Percentiles rank a stretch among this genome's conserved stretches.
Conservation (phyloP, 1,284 basidiomycete genomes). For the Stygiomarasmius scandens region DNA sequence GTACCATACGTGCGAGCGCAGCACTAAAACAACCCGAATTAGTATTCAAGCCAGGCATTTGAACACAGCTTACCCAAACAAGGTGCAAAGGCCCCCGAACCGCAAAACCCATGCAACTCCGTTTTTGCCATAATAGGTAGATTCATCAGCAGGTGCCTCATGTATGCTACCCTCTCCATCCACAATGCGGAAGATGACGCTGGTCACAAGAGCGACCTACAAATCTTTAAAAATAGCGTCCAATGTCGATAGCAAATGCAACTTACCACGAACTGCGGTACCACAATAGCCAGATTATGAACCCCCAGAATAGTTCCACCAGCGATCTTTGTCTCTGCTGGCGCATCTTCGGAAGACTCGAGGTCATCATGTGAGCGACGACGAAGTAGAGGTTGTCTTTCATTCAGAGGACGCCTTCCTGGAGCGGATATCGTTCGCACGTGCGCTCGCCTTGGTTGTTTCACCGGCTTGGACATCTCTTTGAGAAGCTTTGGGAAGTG, state of each 20-base stretch:
- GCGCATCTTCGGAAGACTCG: slow-evolving; percentile 43
- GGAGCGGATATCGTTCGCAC: slow-evolving; percentile 20
- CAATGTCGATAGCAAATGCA: neutral
- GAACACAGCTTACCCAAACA: slow-evolving; percentile 8
- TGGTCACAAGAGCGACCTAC: slow-evolving; percentile 87
- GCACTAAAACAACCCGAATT: slow-evolving; percentile 52
- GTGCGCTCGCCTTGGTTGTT: slow-evolving; percentile 15
- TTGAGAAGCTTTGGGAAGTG: slow-evolving; percentile 66
- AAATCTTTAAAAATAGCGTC: neutral
- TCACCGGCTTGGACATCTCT: slow-evolving; percentile 54
- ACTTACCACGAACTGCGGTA: slow-evolving; percentile 89
- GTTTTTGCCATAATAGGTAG: slow-evolving; percentile 76
- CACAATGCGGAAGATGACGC: slow-evolving; percentile 83
- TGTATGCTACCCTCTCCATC: slow-evolving; percentile 54
- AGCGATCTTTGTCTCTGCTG: slow-evolving; percentile 60
- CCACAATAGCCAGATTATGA: slow-evolving; percentile 92
- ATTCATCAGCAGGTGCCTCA: slow-evolving; percentile 45
- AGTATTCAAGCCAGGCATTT: neutral
- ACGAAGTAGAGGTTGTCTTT: slow-evolving; percentile 70
- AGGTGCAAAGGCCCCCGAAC: slow-evolving; percentile 67
- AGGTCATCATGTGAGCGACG: slow-evolving; percentile 65
- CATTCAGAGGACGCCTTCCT: slow-evolving; percentile 29
- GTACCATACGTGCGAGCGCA: slow-evolving; percentile 74
- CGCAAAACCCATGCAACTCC: slow-evolving; percentile 93
- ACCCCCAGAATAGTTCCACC: slow-evolving; percentile 96